Base-by-base conservation (phyloP, 768 basidiomycete genomes). In the Suillus alpinus region DNA sequence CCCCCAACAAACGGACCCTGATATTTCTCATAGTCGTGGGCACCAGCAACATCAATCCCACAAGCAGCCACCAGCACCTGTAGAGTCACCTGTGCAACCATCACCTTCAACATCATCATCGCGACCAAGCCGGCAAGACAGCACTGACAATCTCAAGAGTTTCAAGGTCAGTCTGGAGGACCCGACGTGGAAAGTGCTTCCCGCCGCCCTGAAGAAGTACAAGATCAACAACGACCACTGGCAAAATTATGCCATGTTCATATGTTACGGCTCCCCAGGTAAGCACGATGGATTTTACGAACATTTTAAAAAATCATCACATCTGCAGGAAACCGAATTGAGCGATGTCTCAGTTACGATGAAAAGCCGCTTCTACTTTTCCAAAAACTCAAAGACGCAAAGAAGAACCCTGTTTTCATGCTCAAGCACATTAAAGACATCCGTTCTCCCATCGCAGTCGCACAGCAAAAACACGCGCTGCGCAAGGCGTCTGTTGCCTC, bases 331-430 rank as follows among this genome's bases (percentile, higher is more conserved):
- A 87, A 86, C 67, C 86, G 88, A 26, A 86, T 87, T 76, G 97
- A 99, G 73, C 88, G 97, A 37, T 99, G 97, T 76, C 76, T 99
- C 58, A 92, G 92, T 69, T 98, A 97, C 67, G 97, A 99, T 70
- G 97, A 99, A 77, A 98, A 98, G 69, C 97, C 97, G 0, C 80
- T 99, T 37, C 81, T 98, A 52, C 85, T 99, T 43, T 99, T 99
- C 79, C 97, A 98, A 73, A 94, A 92, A 71, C 83, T 98, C 59
- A 99, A 98, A 71, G 97, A 99, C 65, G 87, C 89, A 1, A 94
- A 94, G 76, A 98, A 98, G 77, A 95, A 97, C 63, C 96, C 97
- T 2, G 96, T 99, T 8, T 99, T 99, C 76, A 99, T 99, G 97
- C 84, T 96, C 58, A 92, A 95, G 64, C 93, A 96, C 64, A 95